Conservation (phyloP, 495 filamentous ascomycete genomes). For the Niebla homalea region DNA sequence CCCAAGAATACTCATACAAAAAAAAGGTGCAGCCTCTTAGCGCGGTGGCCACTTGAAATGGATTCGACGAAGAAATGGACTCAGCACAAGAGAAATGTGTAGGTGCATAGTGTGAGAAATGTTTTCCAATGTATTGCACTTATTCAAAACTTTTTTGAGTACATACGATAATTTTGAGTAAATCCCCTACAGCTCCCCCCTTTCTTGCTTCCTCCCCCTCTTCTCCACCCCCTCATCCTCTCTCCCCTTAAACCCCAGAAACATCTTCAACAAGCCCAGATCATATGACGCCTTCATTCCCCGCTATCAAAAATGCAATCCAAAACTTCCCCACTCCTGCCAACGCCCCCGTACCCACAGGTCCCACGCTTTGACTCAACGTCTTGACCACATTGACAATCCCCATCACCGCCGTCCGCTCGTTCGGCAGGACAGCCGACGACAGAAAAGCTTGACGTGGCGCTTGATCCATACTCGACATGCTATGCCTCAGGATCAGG, state of each 20-base stretch:
- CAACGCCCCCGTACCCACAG: conserved; percentile 56
- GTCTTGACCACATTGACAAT: conserved; percentile 57
- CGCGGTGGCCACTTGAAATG: too few relatives aligned
- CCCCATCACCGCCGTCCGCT: conserved; percentile 70
- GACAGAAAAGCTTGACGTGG: conserved; percentile 71
- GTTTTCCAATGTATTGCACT: too few relatives aligned
- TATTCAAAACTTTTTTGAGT: too few relatives aligned
- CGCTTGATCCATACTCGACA: conserved; percentile 70
- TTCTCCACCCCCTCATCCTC: conserved; percentile 8
- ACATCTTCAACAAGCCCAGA: conserved; percentile 56
- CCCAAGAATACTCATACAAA: too few relatives aligned
- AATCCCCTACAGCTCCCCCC: not conserved
- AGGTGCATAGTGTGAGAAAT: too few relatives aligned
- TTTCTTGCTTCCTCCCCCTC: not conserved
- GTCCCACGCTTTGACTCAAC: conserved; percentile 46
- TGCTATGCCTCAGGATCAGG: conserved; percentile 54
- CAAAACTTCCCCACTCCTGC: conserved; percentile 50
- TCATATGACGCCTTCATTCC: conserved; percentile 61
- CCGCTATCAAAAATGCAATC: conserved; percentile 58
- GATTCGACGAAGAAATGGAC: not conserved
- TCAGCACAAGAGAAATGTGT: too few relatives aligned
- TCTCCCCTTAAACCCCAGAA: conserved; percentile 32
- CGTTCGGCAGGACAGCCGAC: conserved; percentile 51
- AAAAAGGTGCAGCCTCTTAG: too few relatives aligned
- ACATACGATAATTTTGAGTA: too few relatives aligned